These are phyloP conservation scores for Aspergillus pseudoglaucus DNA, from an alignment of 2,329 filamentous ascomycete species.

Conservation along the genomic window DNA sequence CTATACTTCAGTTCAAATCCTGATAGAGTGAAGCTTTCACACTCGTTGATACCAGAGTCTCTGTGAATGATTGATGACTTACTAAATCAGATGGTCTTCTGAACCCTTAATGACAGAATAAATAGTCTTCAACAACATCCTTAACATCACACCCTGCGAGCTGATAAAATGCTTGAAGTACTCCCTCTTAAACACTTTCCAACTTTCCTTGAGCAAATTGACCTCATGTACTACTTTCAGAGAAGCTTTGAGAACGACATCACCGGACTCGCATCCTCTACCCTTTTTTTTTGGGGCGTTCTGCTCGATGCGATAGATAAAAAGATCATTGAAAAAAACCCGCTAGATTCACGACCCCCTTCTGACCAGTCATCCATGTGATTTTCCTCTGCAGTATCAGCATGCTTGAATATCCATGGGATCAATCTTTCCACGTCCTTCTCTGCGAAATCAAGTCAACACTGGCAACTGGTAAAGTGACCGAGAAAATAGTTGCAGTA, in stretches of 20 bases:
- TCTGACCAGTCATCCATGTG: not conserved
- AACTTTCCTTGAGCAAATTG: constrained; percentile 2
- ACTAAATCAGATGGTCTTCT: not conserved
- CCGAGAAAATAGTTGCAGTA: not conserved
- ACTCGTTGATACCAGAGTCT: not conserved
- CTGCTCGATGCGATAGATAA: not conserved
- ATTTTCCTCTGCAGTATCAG: not conserved
- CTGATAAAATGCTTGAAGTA: not conserved
- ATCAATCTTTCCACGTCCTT: constrained; percentile 1
- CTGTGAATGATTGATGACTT: not conserved
- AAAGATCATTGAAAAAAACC: constrained; percentile 1
- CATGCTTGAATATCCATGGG: constrained; percentile 4
- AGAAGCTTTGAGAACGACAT: not conserved
- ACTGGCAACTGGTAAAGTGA: not conserved
- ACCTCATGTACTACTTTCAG: not conserved
- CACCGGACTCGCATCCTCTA: not conserved
- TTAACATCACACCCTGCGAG: constrained; percentile 1
- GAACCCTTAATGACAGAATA: constrained; percentile 1
- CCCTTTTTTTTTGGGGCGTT: not conserved
- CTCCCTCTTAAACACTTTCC: constrained; percentile 1
- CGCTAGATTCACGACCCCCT: not conserved
- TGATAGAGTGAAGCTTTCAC: not conserved
- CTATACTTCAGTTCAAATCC: not conserved
- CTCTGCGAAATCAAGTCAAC: not conserved
- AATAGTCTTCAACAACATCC: not conserved